Conservation (phyloP, 2,329 filamentous ascomycete genomes). For the Epichloe festucae region DNA sequence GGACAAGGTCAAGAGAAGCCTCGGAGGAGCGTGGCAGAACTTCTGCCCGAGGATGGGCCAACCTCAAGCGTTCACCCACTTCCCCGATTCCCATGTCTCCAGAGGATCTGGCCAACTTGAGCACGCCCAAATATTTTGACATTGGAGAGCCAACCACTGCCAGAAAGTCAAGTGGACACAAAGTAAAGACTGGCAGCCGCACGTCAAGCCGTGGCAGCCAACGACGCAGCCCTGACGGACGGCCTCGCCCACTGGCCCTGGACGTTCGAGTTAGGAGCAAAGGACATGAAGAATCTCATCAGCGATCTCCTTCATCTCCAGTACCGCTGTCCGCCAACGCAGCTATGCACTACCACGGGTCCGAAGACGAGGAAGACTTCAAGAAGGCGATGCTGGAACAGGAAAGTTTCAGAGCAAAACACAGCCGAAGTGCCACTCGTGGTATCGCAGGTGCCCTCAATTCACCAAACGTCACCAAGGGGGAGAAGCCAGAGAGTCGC, state of each 20-base stretch:
- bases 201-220: conserved; percentile 36
- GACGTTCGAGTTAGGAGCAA: conserved; percentile 50
- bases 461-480: conserved; percentile 22
- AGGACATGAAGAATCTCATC: conserved; percentile 42
- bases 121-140: conserved; percentile 28
- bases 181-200: conserved; percentile 27
- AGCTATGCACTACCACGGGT: conserved; percentile 24
- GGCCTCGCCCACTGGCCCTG: conserved; percentile 26
- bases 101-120: conserved; percentile 60
- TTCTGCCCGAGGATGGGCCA: conserved; percentile 51
- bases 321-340: conserved; percentile 53
- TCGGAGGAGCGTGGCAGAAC: conserved; percentile 62
- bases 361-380: conserved; percentile 54
- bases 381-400: conserved; percentile 38
- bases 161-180: conserved; percentile 26
- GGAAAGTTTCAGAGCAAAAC: conserved; percentile 42
- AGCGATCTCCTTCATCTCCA: conserved; percentile 68
- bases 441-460: conserved; percentile 10
- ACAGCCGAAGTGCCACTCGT: conserved; percentile 38
- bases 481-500: conserved; percentile 28
- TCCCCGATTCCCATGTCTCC: conserved; percentile 92
- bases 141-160: conserved; percentile 30
- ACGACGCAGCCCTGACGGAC: conserved; percentile 33
- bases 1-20: conserved; percentile 41
- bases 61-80: conserved; percentile 75